A percentile compares a stretch with the other conserved stretches of the same genome.
Conservation (phyloP, 1,139 yeast species). For the Lipomyces yarrowii region DNA sequence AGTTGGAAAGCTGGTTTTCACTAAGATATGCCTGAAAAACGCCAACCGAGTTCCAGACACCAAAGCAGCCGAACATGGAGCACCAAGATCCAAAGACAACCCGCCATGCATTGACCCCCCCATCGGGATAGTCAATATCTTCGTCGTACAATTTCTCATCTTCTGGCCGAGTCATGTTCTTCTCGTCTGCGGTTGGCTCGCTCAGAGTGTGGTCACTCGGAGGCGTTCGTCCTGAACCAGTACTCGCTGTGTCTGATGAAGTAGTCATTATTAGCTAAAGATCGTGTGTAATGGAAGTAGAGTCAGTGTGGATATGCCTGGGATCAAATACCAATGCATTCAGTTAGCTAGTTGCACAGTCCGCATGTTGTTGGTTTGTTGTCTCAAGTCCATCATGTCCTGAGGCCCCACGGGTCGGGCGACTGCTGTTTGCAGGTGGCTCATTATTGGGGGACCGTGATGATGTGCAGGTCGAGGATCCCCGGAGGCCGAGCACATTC, state of each 20-base stretch:
- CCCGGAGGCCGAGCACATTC: too few relatives aligned
- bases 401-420: slow-evolving; percentile 1
- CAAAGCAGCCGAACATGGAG: slow-evolving; percentile 36
- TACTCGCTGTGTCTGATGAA: neutral
- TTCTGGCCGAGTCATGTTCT: neutral
- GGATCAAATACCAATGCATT: neutral
- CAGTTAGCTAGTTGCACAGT: neutral
- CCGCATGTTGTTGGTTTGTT: too few relatives aligned
- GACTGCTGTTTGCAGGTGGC: neutral
- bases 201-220: neutral
- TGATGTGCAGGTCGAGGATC: neutral
- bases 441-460: neutral
- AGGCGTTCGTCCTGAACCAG: neutral
- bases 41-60: slow-evolving; percentile 32
- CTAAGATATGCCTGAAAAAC: slow-evolving; percentile 62
- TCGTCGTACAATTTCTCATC: neutral
- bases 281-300: neutral
- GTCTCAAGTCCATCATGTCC: neutral
- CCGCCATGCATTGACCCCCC: slow-evolving; percentile 54
- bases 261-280: neutral
- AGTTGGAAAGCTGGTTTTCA: slow-evolving; percentile 49
- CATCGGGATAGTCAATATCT: slow-evolving; percentile 58
- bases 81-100: slow-evolving; percentile 40
- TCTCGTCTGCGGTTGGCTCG: neutral
- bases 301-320: neutral